Conservation (phyloP, 2,329 filamentous ascomycete genomes). For the Exophiala lecanii-corni region DNA sequence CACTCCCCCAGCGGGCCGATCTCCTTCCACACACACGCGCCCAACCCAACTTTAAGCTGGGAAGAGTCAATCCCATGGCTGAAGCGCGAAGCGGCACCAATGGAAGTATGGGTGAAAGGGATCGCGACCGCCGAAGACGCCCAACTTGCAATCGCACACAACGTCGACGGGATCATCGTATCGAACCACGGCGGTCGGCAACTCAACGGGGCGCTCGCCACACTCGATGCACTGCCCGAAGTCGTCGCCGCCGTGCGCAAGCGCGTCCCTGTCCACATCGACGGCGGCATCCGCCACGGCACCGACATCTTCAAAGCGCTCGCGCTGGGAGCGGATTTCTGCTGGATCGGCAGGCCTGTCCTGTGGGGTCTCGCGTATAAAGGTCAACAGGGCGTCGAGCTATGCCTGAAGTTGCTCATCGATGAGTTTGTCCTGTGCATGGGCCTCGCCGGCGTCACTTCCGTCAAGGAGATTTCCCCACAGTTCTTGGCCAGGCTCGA, state of each 20-base stretch:
- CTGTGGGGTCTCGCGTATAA: constrained; percentile 45
- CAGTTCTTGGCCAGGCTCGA: constrained; percentile 40
- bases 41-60: constrained; percentile 65
- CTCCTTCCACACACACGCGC: constrained; percentile 95
- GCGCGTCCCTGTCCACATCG: constrained; percentile 41
- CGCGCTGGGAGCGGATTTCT: constrained; percentile 48
- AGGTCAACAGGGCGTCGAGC: constrained; percentile 28
- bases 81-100: constrained; percentile 11
- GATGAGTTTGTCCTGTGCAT: constrained; percentile 29
- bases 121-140: constrained; percentile 33
- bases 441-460: constrained; percentile 27
- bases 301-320: constrained; percentile 57
- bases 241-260: constrained; percentile 26
- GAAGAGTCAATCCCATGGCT: constrained; percentile 24
- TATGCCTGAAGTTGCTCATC: constrained; percentile 25
- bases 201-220: constrained; percentile 36
- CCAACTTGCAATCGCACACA: constrained; percentile 33
- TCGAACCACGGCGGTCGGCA: constrained; percentile 39
- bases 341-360: constrained; percentile 45
- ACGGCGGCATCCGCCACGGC: constrained; percentile 54
- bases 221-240: constrained; percentile 34
- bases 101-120: constrained; percentile 27
- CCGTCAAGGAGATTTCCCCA: constrained; percentile 19
- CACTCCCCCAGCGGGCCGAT: constrained; percentile 73
- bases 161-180: constrained; percentile 35